phyloP scores from a whole-genome alignment of 2,329 filamentous ascomycete genomes.

The Monilinia aucupariae region DNA sequence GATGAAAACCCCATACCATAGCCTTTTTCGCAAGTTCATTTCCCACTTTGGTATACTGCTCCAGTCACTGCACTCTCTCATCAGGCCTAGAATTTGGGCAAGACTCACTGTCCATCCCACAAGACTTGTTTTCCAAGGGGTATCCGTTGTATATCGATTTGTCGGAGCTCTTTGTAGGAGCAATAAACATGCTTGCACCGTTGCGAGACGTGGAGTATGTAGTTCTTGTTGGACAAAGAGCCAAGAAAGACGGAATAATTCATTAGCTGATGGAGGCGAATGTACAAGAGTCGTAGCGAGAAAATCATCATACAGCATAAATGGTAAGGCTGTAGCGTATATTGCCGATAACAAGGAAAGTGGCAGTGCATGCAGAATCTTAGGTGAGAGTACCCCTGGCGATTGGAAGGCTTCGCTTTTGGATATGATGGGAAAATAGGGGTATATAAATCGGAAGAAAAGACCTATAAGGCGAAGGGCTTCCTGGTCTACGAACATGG shows the following conservation, averaged over 20 bases:
- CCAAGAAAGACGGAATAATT: constrained; percentile 35
- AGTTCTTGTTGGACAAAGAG: constrained; percentile 33
- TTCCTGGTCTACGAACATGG: constrained; percentile 32
- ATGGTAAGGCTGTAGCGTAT: constrained; percentile 42
- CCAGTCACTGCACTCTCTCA: constrained; percentile 34
- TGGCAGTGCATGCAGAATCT: constrained; percentile 35
- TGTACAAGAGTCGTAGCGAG: constrained; percentile 35
- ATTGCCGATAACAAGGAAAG: constrained; percentile 40
- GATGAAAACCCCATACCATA: constrained; percentile 35
- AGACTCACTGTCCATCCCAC: constrained; percentile 35
- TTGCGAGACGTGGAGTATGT: constrained; percentile 35
- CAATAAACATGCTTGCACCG: constrained; percentile 35
- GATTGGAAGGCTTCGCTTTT: constrained; percentile 34
- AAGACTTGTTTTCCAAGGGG: constrained; percentile 35
- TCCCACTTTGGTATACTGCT: constrained; percentile 34
- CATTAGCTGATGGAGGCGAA: constrained; percentile 30
- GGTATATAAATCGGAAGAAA: constrained; percentile 41
- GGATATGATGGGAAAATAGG: constrained; percentile 42
- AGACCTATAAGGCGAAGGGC: constrained; percentile 39
- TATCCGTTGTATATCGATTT: constrained; percentile 35
- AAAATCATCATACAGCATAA: constrained; percentile 41
- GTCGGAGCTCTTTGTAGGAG: constrained; percentile 35
- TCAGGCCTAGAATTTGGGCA: constrained; percentile 34
- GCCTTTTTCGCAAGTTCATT: constrained; percentile 32
- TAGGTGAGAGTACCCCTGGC: constrained; percentile 26